Percentiles rank a stretch among this genome's conserved stretches.
Evolutionary conservation across 768 basidiomycete genomes (phyloP).

Genomic region (Gelatoporia subvermispora): DNA sequence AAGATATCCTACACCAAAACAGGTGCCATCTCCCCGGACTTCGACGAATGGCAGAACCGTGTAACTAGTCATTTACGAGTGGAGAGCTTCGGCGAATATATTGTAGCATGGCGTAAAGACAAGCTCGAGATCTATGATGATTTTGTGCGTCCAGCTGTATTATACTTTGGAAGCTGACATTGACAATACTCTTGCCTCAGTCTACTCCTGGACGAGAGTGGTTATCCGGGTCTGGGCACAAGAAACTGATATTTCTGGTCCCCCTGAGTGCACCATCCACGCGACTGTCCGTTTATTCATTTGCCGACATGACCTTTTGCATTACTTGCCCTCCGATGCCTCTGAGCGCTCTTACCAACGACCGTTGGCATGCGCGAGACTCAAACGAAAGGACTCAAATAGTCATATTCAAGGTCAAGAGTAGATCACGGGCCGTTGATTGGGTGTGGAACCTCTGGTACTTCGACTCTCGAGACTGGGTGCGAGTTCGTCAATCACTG

Average conservation of each 20-base stretch:
- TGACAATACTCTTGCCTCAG: constrained; percentile 30
- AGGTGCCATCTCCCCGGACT: constrained; percentile 42
- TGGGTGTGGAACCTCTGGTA: constrained; percentile 91
- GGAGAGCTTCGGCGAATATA: constrained; percentile 75
- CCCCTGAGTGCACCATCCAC: constrained; percentile 63
- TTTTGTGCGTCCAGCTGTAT: constrained; percentile 49
- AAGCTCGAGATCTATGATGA: constrained; percentile 82
- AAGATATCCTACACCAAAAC: constrained; percentile 61
- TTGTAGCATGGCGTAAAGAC: constrained; percentile 80
- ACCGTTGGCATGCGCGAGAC: constrained; percentile 45
- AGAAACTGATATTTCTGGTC: constrained; percentile 74
- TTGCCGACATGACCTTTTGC: constrained; percentile 80
- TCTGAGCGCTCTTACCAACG: constrained; percentile 33
- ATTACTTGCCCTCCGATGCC: constrained; percentile 59
- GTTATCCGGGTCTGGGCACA: constrained; percentile 64
- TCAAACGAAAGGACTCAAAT: constrained; percentile 70
- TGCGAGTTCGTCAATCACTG: not conserved
- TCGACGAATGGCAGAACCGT: constrained; percentile 67
- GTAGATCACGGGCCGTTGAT: constrained; percentile 73
- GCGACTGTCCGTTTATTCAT: constrained; percentile 80
- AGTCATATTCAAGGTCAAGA: constrained; percentile 81
- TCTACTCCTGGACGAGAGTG: constrained; percentile 65
- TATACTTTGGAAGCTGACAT: too few species aligned
- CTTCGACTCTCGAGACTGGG: not conserved
- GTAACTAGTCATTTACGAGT: constrained; percentile 54